Evolutionary conservation across 257 asterid genomes (phyloP).

Genomic region (Thymus mandschuricus): DNA sequence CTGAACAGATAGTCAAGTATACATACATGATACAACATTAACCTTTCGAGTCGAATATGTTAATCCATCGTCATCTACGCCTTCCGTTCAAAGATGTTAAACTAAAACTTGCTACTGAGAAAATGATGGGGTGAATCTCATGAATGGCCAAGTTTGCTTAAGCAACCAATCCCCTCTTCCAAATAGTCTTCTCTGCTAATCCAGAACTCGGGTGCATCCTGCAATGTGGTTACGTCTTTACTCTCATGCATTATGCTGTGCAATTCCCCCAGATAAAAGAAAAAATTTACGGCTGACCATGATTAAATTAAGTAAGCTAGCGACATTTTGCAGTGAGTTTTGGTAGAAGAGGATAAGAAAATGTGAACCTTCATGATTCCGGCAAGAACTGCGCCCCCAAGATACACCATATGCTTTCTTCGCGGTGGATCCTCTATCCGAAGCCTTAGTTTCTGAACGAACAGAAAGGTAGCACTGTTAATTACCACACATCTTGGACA

Average conservation of each 20-base stretch:
- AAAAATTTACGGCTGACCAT: not conserved
- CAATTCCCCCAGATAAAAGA: not conserved
- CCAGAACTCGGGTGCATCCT: slow-evolving; percentile 99
- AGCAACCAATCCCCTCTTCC: slow-evolving; percentile 92
- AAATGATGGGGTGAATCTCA: slow-evolving; percentile 35
- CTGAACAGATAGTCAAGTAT: slow-evolving; percentile 1
- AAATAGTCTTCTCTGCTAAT: slow-evolving; percentile 91
- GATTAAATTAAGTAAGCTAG: slow-evolving; percentile 1
- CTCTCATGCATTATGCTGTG: not conserved
- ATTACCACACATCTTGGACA: not conserved
- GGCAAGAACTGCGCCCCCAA: slow-evolving; percentile 99
- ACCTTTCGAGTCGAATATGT: slow-evolving; percentile 20
- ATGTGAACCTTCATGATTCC: slow-evolving; percentile 95
- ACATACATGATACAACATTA: slow-evolving; percentile 14
- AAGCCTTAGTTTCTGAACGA: slow-evolving; percentile 77
- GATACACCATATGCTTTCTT: slow-evolving; percentile 98
- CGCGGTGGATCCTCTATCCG: slow-evolving; percentile 99
- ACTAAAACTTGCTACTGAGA: not conserved
- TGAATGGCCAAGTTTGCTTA: slow-evolving; percentile 92
- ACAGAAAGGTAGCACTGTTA: slow-evolving; percentile 3
- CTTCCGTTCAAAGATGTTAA: slow-evolving; percentile 3
- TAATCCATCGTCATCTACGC: slow-evolving; percentile 16
- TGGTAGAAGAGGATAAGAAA: slow-evolving; percentile 26
- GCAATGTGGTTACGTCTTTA: slow-evolving; percentile 35
- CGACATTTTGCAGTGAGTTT: slow-evolving; percentile 12